Conservation (phyloP, 2,329 filamentous ascomycete genomes). For the Penicillium polonicum region DNA sequence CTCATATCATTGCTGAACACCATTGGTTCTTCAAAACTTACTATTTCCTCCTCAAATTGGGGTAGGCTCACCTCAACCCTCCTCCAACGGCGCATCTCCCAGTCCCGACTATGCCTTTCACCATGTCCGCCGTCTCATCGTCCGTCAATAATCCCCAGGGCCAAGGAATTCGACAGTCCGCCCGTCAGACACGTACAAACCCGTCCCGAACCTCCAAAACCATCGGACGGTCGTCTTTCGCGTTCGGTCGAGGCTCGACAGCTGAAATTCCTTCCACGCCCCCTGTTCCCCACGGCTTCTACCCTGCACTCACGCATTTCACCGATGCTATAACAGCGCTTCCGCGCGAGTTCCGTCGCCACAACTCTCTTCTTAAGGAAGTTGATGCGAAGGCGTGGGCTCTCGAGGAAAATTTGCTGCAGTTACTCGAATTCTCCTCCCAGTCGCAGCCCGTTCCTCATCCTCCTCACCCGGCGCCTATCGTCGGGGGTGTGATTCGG, state of each 20-base stretch:
- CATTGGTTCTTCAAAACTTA: slow-evolving; percentile 2
- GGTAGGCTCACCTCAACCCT: slow-evolving; percentile 13
- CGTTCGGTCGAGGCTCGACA: slow-evolving; percentile 36
- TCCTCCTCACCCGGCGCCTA: slow-evolving; percentile 37
- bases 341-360: slow-evolving; percentile 89
- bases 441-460: slow-evolving; percentile 36
- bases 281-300: slow-evolving; percentile 53
- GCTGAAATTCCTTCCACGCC: slow-evolving; percentile 28
- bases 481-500: slow-evolving; percentile 35
- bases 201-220: slow-evolving; percentile 50
- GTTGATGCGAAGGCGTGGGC: slow-evolving; percentile 95
- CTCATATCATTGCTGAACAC: background rate
- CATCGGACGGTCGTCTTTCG: slow-evolving; percentile 42
- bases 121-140: slow-evolving; percentile 31
- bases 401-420: slow-evolving; percentile 77
- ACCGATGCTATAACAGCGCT: slow-evolving; percentile 89
- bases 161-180: slow-evolving; percentile 36
- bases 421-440: slow-evolving; percentile 58
- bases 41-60: slow-evolving; percentile 5
- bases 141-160: slow-evolving; percentile 30
- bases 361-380: slow-evolving; percentile 94
- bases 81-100: slow-evolving; percentile 12
- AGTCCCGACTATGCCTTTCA: slow-evolving; percentile 11
- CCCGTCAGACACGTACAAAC: slow-evolving; percentile 51
- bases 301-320: slow-evolving; percentile 70